Percentiles rank a stretch among this genome's conserved stretches.
Evolutionary conservation across 2,329 filamentous ascomycete genomes (phyloP).

Genomic region (Alternaria metachromatica): DNA sequence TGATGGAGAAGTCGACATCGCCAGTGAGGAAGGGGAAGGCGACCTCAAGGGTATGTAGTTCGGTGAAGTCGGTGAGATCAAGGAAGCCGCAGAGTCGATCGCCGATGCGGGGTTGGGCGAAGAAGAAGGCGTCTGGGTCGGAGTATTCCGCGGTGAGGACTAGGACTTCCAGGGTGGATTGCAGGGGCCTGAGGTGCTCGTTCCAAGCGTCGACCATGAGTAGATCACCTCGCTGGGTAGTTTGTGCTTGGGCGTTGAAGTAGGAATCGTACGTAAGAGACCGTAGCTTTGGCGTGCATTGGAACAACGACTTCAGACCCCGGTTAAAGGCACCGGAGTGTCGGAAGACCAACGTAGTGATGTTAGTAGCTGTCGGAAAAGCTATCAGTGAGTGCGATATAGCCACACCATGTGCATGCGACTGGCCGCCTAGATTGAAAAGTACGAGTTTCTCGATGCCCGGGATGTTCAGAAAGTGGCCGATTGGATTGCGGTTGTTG

Average conservation of each 20-base stretch:
- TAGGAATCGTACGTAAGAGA: conserved; percentile 34
- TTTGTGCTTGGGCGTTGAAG: conserved; percentile 19
- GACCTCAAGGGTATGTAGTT: conserved; percentile 33
- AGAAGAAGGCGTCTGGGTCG: conserved; percentile 21
- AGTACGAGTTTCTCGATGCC: conserved; percentile 23
- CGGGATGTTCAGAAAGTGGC: conserved; percentile 23
- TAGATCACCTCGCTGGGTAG: conserved; percentile 6
- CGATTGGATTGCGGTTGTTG: conserved; percentile 7
- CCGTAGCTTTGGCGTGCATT: conserved; percentile 24
- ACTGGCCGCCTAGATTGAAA: conserved; percentile 5
- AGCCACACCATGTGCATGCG: neutral
- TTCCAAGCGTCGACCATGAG: conserved; percentile 28
- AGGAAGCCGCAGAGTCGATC: conserved; percentile 27
- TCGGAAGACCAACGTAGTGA: conserved; percentile 31
- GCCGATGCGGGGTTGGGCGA: conserved; percentile 28
- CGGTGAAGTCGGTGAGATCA: conserved; percentile 26
- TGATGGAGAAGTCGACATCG: conserved; percentile 30
- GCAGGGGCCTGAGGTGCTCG: conserved; percentile 13
- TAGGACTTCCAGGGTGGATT: conserved; percentile 22
- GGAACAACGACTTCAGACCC: conserved; percentile 14
- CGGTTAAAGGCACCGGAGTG: conserved; percentile 16
- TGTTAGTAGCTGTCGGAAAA: conserved; percentile 10
- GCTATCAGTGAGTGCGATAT: conserved; percentile 1
- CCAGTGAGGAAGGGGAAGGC: conserved; percentile 36
- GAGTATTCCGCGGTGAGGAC: conserved; percentile 32